Percentiles rank a stretch among this genome's conserved stretches.
Evolutionary conservation across 208 protist species (phyloP).

Genomic region (Perkinsela sp.): DNA sequence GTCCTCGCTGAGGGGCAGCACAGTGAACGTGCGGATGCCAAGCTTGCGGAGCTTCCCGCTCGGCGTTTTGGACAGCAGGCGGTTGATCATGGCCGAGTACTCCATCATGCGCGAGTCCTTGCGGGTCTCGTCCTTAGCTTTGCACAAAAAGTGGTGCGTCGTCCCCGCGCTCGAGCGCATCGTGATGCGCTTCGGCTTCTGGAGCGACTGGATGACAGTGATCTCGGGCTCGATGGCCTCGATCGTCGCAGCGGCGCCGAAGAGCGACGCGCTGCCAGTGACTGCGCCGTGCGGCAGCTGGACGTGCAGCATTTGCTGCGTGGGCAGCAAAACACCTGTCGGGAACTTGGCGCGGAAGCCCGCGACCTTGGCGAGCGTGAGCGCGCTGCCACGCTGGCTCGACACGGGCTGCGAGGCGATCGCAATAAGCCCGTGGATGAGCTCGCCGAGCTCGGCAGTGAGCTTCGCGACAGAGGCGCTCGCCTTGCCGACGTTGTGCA

Average conservation of each 20-base stretch:
- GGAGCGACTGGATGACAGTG: slow-evolving; percentile 48
- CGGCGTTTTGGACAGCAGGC: slow-evolving; percentile 42
- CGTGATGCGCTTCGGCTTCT: slow-evolving; percentile 66
- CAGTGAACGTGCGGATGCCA: slow-evolving; percentile 40
- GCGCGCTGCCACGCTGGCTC: slow-evolving; percentile 11
- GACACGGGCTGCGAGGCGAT: slow-evolving; percentile 19
- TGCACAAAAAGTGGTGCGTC: slow-evolving; percentile 55
- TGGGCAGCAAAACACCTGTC: not conserved
- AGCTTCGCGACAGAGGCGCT: slow-evolving; percentile 14
- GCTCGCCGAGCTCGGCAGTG: slow-evolving; percentile 11
- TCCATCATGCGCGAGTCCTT: slow-evolving; percentile 88
- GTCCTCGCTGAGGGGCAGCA: slow-evolving; percentile 58
- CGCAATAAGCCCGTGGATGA: slow-evolving; percentile 12
- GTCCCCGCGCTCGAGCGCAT: slow-evolving; percentile 33
- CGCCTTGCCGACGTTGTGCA: slow-evolving; percentile 7
- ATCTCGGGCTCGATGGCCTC: slow-evolving; percentile 26
- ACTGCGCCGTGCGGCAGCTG: not conserved
- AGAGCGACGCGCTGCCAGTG: slow-evolving; percentile 8
- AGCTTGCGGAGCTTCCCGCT: slow-evolving; percentile 46
- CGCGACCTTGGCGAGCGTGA: not conserved
- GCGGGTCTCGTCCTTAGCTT: slow-evolving; percentile 66
- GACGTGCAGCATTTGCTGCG: not conserved
- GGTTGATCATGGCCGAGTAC: slow-evolving; percentile 69
- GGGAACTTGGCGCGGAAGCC: not conserved
- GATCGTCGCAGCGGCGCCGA: slow-evolving; percentile 25